These are phyloP conservation scores for Mrakia blollopis DNA, from an alignment of 768 basidiomycete species.

Conservation along the genomic window DNA sequence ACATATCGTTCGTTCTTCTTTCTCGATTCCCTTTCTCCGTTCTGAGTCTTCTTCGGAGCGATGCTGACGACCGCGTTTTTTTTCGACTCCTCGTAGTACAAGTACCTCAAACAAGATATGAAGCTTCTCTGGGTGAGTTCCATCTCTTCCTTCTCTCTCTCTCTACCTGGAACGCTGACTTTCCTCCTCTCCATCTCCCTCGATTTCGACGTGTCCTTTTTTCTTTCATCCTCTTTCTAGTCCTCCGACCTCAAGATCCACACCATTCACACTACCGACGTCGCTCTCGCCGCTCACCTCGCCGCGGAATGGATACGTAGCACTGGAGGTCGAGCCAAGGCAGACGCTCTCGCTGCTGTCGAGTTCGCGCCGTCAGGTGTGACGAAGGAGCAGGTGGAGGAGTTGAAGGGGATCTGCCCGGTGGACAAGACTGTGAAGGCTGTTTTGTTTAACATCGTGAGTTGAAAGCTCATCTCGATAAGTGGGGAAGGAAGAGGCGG, in stretches of 20 bases:
- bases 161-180: constrained; percentile 30
- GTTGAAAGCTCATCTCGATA: neutral
- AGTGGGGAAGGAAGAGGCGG: neutral
- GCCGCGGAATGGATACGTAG: constrained; percentile 60
- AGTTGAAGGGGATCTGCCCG: constrained; percentile 53
- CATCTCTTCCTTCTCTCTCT: constrained; percentile 7
- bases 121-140: constrained; percentile 62
- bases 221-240: neutral
- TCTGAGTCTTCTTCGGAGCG: too few relatives aligned
- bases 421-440: constrained; percentile 61
- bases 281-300: constrained; percentile 71
- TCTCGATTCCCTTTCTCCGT: neutral
- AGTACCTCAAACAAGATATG: constrained; percentile 76
- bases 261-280: constrained; percentile 71
- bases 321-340: constrained; percentile 58
- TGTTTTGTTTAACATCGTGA: constrained; percentile 76
- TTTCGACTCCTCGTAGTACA: constrained; percentile 63
- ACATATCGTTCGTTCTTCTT: neutral
- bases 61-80: neutral
- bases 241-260: constrained; percentile 45
- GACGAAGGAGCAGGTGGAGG: constrained; percentile 61
- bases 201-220: neutral
- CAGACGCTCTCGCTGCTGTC: constrained; percentile 63
- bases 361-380: constrained; percentile 58
- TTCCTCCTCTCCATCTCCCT: neutral